These are phyloP conservation scores for Gaeumannomyces sp. DNA, from an alignment of 2,329 filamentous ascomycete genomes.

Conservation along the genomic window DNA sequence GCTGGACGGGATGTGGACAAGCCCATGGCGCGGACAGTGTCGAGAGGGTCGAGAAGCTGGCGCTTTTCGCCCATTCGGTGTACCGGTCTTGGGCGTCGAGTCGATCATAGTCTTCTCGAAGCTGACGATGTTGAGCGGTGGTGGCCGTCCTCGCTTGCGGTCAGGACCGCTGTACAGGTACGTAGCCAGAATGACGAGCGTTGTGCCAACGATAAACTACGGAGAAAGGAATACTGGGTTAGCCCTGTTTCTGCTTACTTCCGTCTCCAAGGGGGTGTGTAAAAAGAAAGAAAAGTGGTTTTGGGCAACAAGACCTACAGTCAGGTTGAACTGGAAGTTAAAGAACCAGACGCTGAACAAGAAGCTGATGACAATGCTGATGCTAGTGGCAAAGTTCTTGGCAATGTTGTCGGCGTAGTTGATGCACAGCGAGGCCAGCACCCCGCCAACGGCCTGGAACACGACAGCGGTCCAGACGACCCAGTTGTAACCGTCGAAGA, in stretches of 20 bases:
- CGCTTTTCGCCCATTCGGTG: conserved; percentile 23
- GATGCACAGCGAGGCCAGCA: conserved; percentile 76
- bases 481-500: conserved; percentile 92
- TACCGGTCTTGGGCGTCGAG: conserved; percentile 29
- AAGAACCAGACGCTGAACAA: conserved; percentile 83
- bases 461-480: conserved; percentile 81
- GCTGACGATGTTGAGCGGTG: conserved; percentile 61
- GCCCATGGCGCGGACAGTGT: conserved; percentile 30
- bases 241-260: neutral
- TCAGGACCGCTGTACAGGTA: conserved; percentile 76
- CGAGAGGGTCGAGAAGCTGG: conserved; percentile 35
- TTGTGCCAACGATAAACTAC: conserved; percentile 77
- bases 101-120: conserved; percentile 71
- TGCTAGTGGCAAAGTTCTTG: conserved; percentile 89
- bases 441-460: conserved; percentile 76
- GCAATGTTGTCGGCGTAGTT: conserved; percentile 84
- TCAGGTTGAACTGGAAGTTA: conserved; percentile 64
- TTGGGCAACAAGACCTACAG: conserved; percentile 49
- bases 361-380: conserved; percentile 84
- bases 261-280: too few species aligned
- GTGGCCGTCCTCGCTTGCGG: conserved; percentile 51
- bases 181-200: conserved; percentile 71
- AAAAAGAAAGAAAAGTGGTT: too few species aligned
- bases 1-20: conserved; percentile 40
- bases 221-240: neutral